Conservation (phyloP, 805 yeast genomes). For the Hanseniaspora occidentalis region DNA sequence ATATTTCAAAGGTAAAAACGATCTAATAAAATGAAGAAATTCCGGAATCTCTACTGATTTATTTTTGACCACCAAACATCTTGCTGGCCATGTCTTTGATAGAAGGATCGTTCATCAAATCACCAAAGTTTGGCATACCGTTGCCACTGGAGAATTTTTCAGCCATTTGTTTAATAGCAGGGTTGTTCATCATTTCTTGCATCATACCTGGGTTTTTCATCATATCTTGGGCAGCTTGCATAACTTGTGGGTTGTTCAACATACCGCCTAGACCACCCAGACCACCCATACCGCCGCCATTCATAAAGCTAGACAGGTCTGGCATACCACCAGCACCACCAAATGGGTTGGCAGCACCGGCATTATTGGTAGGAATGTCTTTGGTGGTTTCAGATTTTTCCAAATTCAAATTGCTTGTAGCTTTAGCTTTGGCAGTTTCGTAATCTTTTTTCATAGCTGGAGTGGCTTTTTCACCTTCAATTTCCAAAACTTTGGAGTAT, state of each 20-base stretch:
- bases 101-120: conserved; percentile 72
- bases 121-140: conserved; percentile 48
- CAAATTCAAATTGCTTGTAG: conserved; percentile 55
- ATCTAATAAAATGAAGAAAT: background rate
- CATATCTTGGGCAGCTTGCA: conserved; percentile 79
- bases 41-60: conserved; percentile 1
- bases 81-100: conserved; percentile 58
- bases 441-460: conserved; percentile 89
- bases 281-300: conserved; percentile 36
- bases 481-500: conserved; percentile 73
- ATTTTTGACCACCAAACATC: conserved; percentile 37
- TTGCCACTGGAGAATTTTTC: conserved; percentile 59
- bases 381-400: conserved; percentile 19
- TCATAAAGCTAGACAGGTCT: conserved; percentile 60
- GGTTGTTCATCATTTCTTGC: conserved; percentile 64
- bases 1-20: no score
- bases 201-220: conserved; percentile 78
- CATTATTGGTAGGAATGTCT: conserved; percentile 11
- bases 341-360: conserved; percentile 20
- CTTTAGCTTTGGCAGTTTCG: conserved; percentile 84
- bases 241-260: conserved; percentile 83
- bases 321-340: conserved; percentile 46
- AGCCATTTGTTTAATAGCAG: conserved; percentile 76
- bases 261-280: conserved; percentile 48
- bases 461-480: conserved; percentile 73